Evolutionary conservation across 768 basidiomycete genomes (phyloP).

Genomic region (Leccinum barrowsii): DNA sequence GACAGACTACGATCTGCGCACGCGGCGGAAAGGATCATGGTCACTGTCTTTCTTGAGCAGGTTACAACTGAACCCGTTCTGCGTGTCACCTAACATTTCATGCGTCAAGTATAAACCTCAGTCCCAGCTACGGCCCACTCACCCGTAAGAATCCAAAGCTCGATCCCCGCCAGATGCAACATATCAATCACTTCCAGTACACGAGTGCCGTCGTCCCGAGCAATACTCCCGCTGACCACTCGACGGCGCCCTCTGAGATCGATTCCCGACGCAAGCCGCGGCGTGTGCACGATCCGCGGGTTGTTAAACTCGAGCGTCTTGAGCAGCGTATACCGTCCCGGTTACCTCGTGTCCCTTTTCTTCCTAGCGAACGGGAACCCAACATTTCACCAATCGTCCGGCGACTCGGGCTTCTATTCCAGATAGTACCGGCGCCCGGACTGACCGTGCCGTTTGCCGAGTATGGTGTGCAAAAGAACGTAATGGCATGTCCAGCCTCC

Average conservation of each 20-base stretch:
- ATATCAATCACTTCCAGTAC: constrained; percentile 95
- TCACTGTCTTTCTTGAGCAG: too few species aligned
- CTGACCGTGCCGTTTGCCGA: constrained; percentile 72
- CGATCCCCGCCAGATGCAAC: constrained; percentile 91
- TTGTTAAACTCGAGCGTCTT: constrained; percentile 91
- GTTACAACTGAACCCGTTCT: too few species aligned
- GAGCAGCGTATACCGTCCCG: constrained; percentile 75
- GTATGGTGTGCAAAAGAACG: constrained; percentile 94
- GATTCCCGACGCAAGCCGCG: constrained; percentile 75
- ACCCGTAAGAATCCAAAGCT: constrained; percentile 81
- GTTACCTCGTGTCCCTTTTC: constrained; percentile 72
- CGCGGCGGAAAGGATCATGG: too few species aligned
- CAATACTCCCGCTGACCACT: constrained; percentile 76
- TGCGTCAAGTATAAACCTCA: too few species aligned
- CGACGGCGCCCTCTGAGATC: constrained; percentile 79
- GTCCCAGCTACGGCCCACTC: not conserved
- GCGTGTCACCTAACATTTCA: too few species aligned
- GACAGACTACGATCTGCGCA: too few species aligned
- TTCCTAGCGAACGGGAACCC: constrained; percentile 88
- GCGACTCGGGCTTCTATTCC: constrained; percentile 94
- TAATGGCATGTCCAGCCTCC: constrained; percentile 64
- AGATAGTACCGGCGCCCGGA: constrained; percentile 55
- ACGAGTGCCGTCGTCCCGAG: constrained; percentile 91
- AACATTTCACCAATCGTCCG: constrained; percentile 75
- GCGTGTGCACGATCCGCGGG: constrained; percentile 82